Evolutionary conservation across 495 filamentous ascomycete species (phyloP).

Genomic region (Aspergillus diversus): DNA sequence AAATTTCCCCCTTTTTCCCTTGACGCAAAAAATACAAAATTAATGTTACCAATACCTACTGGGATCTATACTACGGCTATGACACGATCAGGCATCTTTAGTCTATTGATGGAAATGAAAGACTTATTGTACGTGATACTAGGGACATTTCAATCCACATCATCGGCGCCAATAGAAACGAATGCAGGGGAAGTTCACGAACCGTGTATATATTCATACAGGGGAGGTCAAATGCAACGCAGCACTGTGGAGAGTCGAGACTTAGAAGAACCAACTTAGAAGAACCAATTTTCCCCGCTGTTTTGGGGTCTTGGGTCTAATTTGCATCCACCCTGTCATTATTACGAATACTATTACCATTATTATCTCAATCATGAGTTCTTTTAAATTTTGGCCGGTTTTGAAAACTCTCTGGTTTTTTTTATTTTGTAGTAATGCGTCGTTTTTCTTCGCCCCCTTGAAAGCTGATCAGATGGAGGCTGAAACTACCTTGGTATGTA

Average conservation of each 20-base stretch:
- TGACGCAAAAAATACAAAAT: conserved; percentile 19
- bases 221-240: background rate
- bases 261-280: too few relatives aligned
- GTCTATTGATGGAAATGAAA: conserved; percentile 19
- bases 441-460: too few relatives aligned
- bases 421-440: background rate
- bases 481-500: background rate
- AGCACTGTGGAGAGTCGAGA: background rate
- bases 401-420: background rate
- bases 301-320: too few relatives aligned
- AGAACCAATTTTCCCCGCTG: too few relatives aligned
- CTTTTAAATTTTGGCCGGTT: too few relatives aligned
- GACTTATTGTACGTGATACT: conserved; percentile 15
- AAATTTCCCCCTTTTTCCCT: conserved; percentile 1
- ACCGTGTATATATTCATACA: conserved; percentile 10
- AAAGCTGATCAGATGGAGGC: background rate
- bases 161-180: conserved; percentile 22
- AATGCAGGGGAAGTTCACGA: conserved; percentile 22
- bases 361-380: too few relatives aligned
- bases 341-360: too few relatives aligned
- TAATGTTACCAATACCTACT: conserved; percentile 24
- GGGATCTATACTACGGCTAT: conserved; percentile 22
- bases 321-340: too few relatives aligned
- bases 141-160: conserved; percentile 12
- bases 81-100: conserved; percentile 23